Evolutionary conservation across 805 yeast genomes (phyloP).

Genomic region (Hanseniaspora meyeri): DNA sequence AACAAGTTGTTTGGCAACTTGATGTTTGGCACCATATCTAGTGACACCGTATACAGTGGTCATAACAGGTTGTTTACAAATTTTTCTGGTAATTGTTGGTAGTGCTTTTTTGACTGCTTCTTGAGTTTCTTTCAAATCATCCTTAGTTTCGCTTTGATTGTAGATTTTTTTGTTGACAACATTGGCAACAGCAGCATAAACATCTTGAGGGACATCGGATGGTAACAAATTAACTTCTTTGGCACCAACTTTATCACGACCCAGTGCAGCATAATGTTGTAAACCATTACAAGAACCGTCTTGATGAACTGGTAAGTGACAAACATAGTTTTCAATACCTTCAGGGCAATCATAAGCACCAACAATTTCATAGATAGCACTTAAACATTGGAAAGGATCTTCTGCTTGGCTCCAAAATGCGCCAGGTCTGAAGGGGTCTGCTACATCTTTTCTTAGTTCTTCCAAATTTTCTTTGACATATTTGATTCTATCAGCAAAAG

Average conservation of each 20-base stretch:
- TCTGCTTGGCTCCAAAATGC: slow-evolving; percentile 66
- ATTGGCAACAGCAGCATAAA: slow-evolving; percentile 56
- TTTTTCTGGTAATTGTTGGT: slow-evolving; percentile 65
- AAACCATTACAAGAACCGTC: slow-evolving; percentile 82
- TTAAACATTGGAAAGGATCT: slow-evolving; percentile 73
- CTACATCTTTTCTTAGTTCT: slow-evolving; percentile 45
- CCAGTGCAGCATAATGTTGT: slow-evolving; percentile 78
- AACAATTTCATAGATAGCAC: slow-evolving; percentile 53
- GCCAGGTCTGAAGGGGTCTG: slow-evolving; percentile 43
- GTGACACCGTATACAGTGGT: slow-evolving; percentile 97
- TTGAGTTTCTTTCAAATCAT: slow-evolving; percentile 16
- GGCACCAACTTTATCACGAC: slow-evolving; percentile 78
- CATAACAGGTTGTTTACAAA: slow-evolving; percentile 96
- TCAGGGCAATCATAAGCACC: slow-evolving; percentile 50
- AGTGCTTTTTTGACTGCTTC: slow-evolving; percentile 26
- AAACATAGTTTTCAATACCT: slow-evolving; percentile 46
- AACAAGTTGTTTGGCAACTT: slow-evolving; percentile 65
- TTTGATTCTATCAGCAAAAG: slow-evolving; percentile 48
- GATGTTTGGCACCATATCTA: slow-evolving; percentile 80
- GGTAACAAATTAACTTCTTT: slow-evolving; percentile 65
- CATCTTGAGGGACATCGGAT: slow-evolving; percentile 63
- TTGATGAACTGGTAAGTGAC: slow-evolving; percentile 71
- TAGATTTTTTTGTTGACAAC: slow-evolving; percentile 47
- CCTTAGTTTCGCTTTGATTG: slow-evolving; percentile 41
- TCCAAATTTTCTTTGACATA: slow-evolving; percentile 48